Percentiles rank a stretch among this genome's conserved stretches.
These are phyloP conservation scores for Cercospora citrullina DNA, from an alignment of 2,329 filamentous ascomycete species.

Conservation along the genomic window DNA sequence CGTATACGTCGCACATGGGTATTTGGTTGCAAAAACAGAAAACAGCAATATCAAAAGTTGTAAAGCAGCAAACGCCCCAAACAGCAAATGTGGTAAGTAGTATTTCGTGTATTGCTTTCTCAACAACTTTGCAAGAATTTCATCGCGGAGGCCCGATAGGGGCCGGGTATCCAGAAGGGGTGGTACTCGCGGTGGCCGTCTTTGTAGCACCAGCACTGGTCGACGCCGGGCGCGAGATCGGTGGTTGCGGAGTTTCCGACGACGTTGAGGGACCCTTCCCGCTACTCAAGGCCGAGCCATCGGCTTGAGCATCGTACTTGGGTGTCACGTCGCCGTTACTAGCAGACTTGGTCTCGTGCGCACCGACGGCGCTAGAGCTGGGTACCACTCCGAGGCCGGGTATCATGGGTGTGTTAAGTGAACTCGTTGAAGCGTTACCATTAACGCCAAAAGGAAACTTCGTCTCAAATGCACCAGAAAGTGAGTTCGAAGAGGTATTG, in stretches of 20 bases:
- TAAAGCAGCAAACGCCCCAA: constrained; percentile 7
- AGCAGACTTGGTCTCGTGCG: constrained; percentile 20
- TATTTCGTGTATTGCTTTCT: constrained; percentile 17
- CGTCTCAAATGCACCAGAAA: constrained; percentile 62
- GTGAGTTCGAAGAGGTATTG: constrained; percentile 63
- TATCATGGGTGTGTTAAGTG: constrained; percentile 42
- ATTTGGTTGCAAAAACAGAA: constrained; percentile 22
- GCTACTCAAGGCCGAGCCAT: constrained; percentile 21
- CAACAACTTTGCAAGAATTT: constrained; percentile 21
- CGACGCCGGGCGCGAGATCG: constrained; percentile 26
- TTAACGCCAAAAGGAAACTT: constrained; percentile 63
- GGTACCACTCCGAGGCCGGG: constrained; percentile 40
- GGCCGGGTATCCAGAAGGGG: constrained; percentile 43
- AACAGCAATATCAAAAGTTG: constrained; percentile 7
- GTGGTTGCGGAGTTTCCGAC: constrained; percentile 25
- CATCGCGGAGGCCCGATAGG: constrained; percentile 43
- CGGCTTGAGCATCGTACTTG: constrained; percentile 35
- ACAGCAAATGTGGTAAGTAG: not conserved
- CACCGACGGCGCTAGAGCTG: constrained; percentile 20
- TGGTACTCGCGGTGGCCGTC: constrained; percentile 31
- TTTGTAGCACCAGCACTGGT: constrained; percentile 26
- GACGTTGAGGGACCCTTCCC: constrained; percentile 28
- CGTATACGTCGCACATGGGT: constrained; percentile 24
- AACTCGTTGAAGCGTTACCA: constrained; percentile 42
- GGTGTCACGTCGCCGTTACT: constrained; percentile 40